Base-by-base conservation (phyloP, 1,139 yeast genomes). In the Dujonia santamariae region DNA sequence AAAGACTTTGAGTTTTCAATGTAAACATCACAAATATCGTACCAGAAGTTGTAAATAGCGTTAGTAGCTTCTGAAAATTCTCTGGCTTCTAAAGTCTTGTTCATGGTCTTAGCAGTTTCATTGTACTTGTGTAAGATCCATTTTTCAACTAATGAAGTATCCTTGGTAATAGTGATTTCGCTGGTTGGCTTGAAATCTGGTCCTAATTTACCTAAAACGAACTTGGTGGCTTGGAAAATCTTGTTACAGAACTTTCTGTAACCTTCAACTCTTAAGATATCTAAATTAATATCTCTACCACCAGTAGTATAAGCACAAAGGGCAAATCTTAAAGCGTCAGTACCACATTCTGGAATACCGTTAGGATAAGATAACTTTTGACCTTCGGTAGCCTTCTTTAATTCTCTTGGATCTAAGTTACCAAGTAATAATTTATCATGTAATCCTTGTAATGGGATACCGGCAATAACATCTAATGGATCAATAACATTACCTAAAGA, bases 331-430 rank as follows among this genome's bases (percentile, higher is more conserved):
- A 92, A 72, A 28, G 98, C 98, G 64, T 92, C 98, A 36, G 97
- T 90, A 72, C 98, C 98, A 76, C 98, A 92, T 68, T 92, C 96
- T 39, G 98, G 97, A 50, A 92, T 90, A 69, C 98, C 98, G 50
- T 81, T 82, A 45, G 98, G 98, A 73, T 88, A 92, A 14, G 96
- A 82, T 49, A 78, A 71, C 54, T 76, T 80, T 68, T 92, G 98
- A 42, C 97, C 97, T 31, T 75, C 80, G 52, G 77, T 79, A 26
- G 98, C 98, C 63, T 77, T 86, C 58, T 76, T 83, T 53, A 92
- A 71, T 64, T 92, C 98, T 45, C 79, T 76, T 46, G 95, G 87
- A 54, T 87, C 97, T 54, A 92, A 74, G 68, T 92, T 92, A 65
- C 98, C 97, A 29, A 56, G 56, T 44, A 62, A 59, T 50, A 92